Conservation (phyloP, 345 rosid species). For the Aegle marmelos region DNA sequence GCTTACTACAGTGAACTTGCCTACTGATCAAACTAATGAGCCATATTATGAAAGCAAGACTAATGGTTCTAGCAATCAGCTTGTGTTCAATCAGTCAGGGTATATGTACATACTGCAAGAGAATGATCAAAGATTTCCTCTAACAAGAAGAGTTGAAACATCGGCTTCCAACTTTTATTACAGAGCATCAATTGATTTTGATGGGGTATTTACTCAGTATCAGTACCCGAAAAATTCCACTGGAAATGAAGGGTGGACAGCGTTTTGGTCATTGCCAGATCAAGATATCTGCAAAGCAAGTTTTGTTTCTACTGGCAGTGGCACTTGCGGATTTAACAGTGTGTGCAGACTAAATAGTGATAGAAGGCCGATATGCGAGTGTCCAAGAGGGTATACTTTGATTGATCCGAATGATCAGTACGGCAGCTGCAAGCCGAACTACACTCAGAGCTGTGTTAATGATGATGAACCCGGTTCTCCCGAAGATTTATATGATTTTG, state of each 20-base stretch:
- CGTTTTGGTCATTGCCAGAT: slow-evolving; percentile 8
- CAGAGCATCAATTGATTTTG: slow-evolving; percentile 7
- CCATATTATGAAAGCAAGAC: slow-evolving; percentile 9
- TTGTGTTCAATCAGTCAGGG: slow-evolving; percentile 15
- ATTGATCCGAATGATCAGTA: slow-evolving; percentile 2
- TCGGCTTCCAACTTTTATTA: slow-evolving; percentile 3
- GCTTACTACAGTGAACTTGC: slow-evolving; percentile 12
- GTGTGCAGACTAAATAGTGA: neutral
- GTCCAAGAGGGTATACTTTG: slow-evolving; percentile 11
- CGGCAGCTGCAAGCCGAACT: slow-evolving; percentile 17
- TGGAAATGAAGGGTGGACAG: slow-evolving; percentile 14
- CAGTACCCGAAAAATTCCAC: neutral
- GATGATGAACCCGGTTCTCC: neutral
- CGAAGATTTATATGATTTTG: slow-evolving; percentile 14
- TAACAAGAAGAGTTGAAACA: neutral
- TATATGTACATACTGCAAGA: neutral
- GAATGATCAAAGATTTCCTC: neutral
- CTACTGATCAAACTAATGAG: neutral
- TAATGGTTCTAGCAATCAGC: neutral
- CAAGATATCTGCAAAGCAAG: slow-evolving; percentile 4
- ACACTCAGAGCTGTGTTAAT: slow-evolving; percentile 1
- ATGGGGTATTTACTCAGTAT: slow-evolving; percentile 14
- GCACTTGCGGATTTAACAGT: slow-evolving; percentile 18
- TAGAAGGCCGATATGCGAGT: slow-evolving; percentile 10
- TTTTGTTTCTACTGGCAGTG: neutral